Conservation (phyloP, 345 rosid genomes). For the Brassica incana region DNA sequence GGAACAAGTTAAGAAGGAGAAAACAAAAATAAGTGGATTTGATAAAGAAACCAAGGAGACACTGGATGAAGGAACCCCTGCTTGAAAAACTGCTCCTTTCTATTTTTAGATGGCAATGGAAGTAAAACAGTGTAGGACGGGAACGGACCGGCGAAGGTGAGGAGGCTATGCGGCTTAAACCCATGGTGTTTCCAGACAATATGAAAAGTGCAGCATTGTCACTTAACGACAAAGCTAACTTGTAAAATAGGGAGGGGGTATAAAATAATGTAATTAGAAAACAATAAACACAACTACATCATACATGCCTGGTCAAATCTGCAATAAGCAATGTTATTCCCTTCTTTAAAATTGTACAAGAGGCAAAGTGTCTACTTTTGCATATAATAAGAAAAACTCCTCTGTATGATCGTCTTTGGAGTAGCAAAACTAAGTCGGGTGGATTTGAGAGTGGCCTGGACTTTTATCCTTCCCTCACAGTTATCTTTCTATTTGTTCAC, state of each 20-base stretch:
- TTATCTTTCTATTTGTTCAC: neutral
- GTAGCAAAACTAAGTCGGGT: neutral
- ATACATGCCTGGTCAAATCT: neutral
- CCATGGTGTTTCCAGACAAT: slow-evolving; percentile 9
- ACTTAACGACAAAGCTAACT: slow-evolving; percentile 22
- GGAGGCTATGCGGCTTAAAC: neutral
- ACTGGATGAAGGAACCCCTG: neutral
- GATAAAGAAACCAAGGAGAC: slow-evolving; percentile 18
- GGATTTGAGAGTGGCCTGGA: neutral
- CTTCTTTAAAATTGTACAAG: neutral
- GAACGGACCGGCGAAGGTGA: neutral
- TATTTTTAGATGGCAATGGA: neutral
- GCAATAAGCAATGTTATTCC: slow-evolving; percentile 20
- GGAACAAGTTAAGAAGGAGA: slow-evolving; percentile 19
- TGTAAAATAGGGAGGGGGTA: slow-evolving; percentile 28
- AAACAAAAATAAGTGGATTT: slow-evolving; percentile 24
- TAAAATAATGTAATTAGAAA: slow-evolving; percentile 18
- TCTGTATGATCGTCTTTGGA: neutral
- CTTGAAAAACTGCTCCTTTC: neutral
- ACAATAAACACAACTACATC: slow-evolving; percentile 15
- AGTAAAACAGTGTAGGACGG: neutral
- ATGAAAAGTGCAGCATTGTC: neutral
- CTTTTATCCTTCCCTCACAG: neutral
- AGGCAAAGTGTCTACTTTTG: neutral
- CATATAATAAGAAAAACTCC: neutral